These are phyloP conservation scores for Lodderomyces margitis DNA, from an alignment of 1,139 yeast species.

Conservation along the genomic window DNA sequence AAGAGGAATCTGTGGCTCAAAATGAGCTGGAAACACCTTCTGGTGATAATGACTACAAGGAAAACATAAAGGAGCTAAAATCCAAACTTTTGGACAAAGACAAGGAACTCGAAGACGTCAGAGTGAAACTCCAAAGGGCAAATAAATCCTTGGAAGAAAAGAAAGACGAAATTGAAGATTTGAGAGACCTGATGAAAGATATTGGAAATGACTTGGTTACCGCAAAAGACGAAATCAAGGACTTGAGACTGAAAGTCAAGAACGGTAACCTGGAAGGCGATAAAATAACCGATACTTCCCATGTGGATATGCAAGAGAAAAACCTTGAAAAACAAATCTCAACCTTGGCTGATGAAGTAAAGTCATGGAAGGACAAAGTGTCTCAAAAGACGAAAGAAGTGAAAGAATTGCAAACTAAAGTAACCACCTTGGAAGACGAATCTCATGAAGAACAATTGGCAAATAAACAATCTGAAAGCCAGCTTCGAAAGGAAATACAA, in stretches of 20 bases:
- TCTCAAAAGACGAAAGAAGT: slow-evolving; percentile 9
- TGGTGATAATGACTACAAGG: slow-evolving; percentile 1
- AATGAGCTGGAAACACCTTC: not conserved
- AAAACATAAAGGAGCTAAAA: slow-evolving; percentile 6
- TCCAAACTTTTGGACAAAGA: slow-evolving; percentile 12
- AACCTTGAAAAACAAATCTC: not conserved
- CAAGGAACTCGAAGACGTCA: slow-evolving; percentile 20
- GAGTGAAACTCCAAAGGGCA: slow-evolving; percentile 14
- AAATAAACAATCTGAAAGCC: slow-evolving; percentile 11
- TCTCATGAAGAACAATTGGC: slow-evolving; percentile 10
- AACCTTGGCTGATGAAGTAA: slow-evolving; percentile 4
- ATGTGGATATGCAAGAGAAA: not conserved
- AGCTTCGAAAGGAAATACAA: slow-evolving; percentile 12
- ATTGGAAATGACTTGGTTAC: slow-evolving; percentile 75
- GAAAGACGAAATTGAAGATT: slow-evolving; percentile 52
- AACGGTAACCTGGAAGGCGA: too few species aligned
- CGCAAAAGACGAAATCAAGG: slow-evolving; percentile 42
- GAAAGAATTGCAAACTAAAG: slow-evolving; percentile 9
- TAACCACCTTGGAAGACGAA: slow-evolving; percentile 8
- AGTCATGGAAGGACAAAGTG: slow-evolving; percentile 10
- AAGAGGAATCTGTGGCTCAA: slow-evolving; percentile 1
- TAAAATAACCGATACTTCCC: not conserved
- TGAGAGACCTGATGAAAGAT: slow-evolving; percentile 69
- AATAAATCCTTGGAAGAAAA: slow-evolving; percentile 26
- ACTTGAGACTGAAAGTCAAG: slow-evolving; percentile 17